Evolutionary conservation across 495 filamentous ascomycete genomes (phyloP).

Genomic region (Hypoxylon fuscum): DNA sequence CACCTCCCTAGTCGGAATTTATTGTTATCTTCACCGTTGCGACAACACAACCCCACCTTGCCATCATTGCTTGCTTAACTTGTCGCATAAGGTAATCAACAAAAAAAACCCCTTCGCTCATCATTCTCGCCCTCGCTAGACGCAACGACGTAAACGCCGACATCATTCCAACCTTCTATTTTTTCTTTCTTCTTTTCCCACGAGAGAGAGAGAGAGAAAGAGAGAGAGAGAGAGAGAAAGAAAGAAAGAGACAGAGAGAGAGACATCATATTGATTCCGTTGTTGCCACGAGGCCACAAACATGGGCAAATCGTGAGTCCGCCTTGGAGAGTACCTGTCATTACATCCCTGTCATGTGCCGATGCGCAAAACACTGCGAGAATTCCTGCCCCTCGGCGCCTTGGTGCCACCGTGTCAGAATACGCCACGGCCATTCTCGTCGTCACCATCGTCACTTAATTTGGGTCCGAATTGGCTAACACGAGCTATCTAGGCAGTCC

Average conservation of each 20-base stretch:
- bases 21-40: slow-evolving; percentile 43
- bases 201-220: background rate
- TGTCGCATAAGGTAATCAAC: slow-evolving; percentile 43
- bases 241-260: too few relatives aligned
- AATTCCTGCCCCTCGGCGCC: slow-evolving; percentile 22
- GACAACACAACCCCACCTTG: slow-evolving; percentile 45
- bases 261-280: slow-evolving; percentile 3
- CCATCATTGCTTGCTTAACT: slow-evolving; percentile 33
- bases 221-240: slow-evolving; percentile 3
- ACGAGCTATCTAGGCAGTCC: slow-evolving; percentile 70
- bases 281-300: slow-evolving; percentile 15
- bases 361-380: slow-evolving; percentile 18
- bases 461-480: slow-evolving; percentile 16
- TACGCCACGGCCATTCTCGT: too few relatives aligned
- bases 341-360: slow-evolving; percentile 18
- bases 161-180: background rate
- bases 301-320: slow-evolving; percentile 60
- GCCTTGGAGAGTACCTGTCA: slow-evolving; percentile 8
- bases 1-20: slow-evolving; percentile 34
- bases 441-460: too few relatives aligned
- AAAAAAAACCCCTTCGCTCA: slow-evolving; percentile 20
- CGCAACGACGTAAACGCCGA: slow-evolving; percentile 19
- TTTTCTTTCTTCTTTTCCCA: background rate
- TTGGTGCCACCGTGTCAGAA: slow-evolving; percentile 4
- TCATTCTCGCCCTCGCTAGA: slow-evolving; percentile 16